Percentiles rank a stretch among this genome's conserved stretches.
phyloP scores from a whole-genome alignment of 139 green algal genomes.

The Edaphochlamys debaryana region DNA sequence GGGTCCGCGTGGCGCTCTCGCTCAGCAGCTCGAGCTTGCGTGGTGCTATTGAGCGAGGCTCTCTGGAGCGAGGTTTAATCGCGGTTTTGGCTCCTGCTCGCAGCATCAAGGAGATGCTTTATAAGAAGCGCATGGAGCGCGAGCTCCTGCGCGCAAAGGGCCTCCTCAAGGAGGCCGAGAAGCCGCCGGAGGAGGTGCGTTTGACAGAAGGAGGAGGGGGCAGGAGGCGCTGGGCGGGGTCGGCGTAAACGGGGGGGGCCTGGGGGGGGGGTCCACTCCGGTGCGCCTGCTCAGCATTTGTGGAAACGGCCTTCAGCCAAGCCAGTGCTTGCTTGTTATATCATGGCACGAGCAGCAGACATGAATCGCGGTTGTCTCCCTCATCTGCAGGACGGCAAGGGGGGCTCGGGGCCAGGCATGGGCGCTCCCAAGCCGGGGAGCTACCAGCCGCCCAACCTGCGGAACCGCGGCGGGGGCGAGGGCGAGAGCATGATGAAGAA shows the following conservation, averaged over 20 bases:
- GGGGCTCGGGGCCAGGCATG: background rate
- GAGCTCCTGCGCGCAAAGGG: slow-evolving; percentile 89
- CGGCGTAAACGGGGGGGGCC: no score
- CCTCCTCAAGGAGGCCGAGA: slow-evolving; percentile 78
- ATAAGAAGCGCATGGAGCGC: slow-evolving; percentile 90
- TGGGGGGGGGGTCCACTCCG: no score
- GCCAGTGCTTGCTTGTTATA: no score
- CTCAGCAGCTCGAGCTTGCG: no score
- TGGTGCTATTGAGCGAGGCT: no score
- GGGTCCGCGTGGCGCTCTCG: no score
- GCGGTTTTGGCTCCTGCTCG: background rate
- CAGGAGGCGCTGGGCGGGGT: background rate
- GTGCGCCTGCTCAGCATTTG: no score
- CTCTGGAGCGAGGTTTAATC: no score
- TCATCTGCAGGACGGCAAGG: slow-evolving; percentile 39
- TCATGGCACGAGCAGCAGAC: no score
- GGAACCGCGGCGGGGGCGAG: slow-evolving; percentile 60
- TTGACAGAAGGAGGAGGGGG: background rate
- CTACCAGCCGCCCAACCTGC: slow-evolving; percentile 89
- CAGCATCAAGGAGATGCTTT: slow-evolving; percentile 89
- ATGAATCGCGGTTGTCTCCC: no score
- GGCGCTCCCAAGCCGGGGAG: slow-evolving; percentile 71
- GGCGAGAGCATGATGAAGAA: slow-evolving; percentile 71
- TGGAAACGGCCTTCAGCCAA: no score
- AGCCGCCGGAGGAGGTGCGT: slow-evolving; percentile 80